A percentile compares a stretch with the other conserved stretches of the same genome.
Conservation (phyloP, 352 stramenopile genomes). For the Globisporangium irregulare region DNA sequence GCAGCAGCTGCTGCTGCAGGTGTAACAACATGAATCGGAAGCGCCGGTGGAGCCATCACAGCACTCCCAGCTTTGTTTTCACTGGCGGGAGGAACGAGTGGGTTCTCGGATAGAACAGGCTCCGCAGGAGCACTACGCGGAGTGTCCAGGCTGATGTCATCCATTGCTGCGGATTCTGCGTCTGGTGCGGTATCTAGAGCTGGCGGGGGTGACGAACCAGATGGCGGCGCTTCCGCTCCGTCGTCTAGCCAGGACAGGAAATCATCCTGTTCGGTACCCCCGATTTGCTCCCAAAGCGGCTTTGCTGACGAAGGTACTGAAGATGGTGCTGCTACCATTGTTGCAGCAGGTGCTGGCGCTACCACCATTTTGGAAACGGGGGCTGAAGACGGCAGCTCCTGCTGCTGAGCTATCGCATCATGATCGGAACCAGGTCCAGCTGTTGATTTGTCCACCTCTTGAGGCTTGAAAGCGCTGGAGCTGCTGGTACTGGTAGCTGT, state of each 20-base stretch:
- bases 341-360: not conserved
- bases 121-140: not conserved
- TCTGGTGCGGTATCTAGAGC: not conserved
- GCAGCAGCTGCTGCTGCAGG: not conserved
- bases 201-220: not conserved
- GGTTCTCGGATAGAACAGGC: not conserved
- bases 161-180: conserved; percentile 4
- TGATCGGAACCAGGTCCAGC: not conserved
- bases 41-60: conserved; percentile 15
- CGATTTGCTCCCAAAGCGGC: conserved; percentile 27
- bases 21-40: conserved; percentile 10
- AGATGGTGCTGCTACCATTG: not conserved
- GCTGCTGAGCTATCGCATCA: conserved; percentile 4
- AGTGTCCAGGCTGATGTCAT: conserved; percentile 19
- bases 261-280: conserved; percentile 45
- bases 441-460: conserved; percentile 1
- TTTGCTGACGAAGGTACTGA: conserved; percentile 11
- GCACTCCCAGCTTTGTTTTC: not conserved
- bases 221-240: conserved; percentile 9
- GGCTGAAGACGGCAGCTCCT: conserved; percentile 1
- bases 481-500: not conserved
- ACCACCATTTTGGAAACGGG: not conserved
- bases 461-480: not conserved
- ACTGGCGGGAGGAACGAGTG: not conserved
- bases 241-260: conserved; percentile 85